phyloP scores from a whole-genome alignment of 805 yeast species.

The Starmerella cellae region DNA sequence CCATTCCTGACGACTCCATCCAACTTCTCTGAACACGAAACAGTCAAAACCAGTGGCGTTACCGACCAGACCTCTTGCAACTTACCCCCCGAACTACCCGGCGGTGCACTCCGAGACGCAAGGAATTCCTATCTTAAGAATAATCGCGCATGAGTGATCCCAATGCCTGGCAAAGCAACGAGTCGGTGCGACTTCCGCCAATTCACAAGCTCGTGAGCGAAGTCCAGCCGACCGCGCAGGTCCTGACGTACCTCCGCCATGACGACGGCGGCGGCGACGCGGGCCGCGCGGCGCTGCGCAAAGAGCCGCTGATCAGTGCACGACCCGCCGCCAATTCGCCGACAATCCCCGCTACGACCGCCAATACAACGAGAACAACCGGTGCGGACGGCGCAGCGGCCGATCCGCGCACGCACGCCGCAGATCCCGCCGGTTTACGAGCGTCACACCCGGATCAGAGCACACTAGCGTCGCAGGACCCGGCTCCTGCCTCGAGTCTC shows the following conservation, averaged over 20 bases:
- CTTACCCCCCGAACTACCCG: not conserved
- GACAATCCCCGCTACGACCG: not conserved
- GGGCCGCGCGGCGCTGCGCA: not conserved
- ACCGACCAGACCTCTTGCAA: not conserved
- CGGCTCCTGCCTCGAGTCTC: too few relatives aligned
- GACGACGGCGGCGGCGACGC: not conserved
- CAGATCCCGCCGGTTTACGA: too few relatives aligned
- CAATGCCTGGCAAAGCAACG: not conserved
- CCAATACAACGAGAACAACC: too few relatives aligned
- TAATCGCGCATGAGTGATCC: conserved; percentile 2
- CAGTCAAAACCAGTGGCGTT: not conserved
- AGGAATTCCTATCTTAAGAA: not conserved
- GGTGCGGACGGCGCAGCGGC: too few relatives aligned
- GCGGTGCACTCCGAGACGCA: not conserved
- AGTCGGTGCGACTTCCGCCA: conserved; percentile 16
- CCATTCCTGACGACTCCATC: not conserved
- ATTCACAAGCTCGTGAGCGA: conserved; percentile 18
- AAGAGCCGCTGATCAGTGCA: not conserved
- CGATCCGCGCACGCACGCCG: too few relatives aligned
- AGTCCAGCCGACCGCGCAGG: not conserved
- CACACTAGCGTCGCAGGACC: too few relatives aligned
- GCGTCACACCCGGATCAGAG: too few relatives aligned
- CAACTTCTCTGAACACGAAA: not conserved
- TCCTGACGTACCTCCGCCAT: not conserved
- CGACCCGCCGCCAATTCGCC: too few relatives aligned